Base-by-base conservation (phyloP, 305 asterid species). In the Solanum hybrid region DNA sequence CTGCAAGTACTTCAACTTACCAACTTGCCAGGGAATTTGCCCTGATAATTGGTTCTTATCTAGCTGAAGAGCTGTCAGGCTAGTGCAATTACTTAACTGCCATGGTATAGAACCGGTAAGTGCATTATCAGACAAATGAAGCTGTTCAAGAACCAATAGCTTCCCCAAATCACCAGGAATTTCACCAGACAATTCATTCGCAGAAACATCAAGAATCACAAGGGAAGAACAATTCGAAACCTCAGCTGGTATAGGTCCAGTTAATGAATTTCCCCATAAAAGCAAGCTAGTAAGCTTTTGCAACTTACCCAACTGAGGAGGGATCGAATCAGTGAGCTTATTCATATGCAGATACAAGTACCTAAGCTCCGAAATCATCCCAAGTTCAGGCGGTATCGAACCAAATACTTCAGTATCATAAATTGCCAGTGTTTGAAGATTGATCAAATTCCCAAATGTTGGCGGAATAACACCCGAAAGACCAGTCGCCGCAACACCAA, bases 31-130 rank as follows among this genome's bases (percentile, higher is more conserved):
- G 0, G 99, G 99, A 88, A 97, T 95, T 81, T 93, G 88, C 33
- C 99, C 99, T 2, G 98, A 94, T 46, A 97, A 89, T 85, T 93
- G 97, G 91, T 97, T 97, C 83, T 95, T 95, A 89, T 97, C 99
- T 4, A 96, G 94, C 95, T 97, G 99, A 80, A 97, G 94, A 81
- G 98, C 95, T 3, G 94, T 96, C 36, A 97, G 91, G 89, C 98
- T 96, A 37, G 94, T 92, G 93, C 99, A 97, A 82, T 96, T 96
- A 92, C 98, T 93, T 87, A 97, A 87, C 90, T 91, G 93, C 91
- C 92, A 90, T 0, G 99, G 99, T 73, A 97, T 94, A n/a, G 90
- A 87, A 9, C 99, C 98, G 0, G 96, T 90, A 69, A 97, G 89
- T 10, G 91, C 93, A 89, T 97, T 97, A 36, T 94, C 99, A 26